These are phyloP conservation scores for Irpex sp. DNA, from an alignment of 1,284 basidiomycete species.

Conservation along the genomic window DNA sequence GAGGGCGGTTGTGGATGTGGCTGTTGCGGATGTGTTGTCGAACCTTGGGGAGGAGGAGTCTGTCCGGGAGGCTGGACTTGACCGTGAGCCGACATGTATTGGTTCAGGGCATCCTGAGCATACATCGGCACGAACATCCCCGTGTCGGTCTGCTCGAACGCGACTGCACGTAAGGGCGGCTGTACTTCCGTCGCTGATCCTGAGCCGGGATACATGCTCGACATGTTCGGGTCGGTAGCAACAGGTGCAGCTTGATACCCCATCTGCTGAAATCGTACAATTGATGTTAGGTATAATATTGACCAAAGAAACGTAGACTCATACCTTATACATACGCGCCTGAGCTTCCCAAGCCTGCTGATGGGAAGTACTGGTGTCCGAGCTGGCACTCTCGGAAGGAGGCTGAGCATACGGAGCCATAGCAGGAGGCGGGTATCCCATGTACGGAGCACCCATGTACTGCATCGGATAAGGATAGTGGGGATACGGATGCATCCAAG, in stretches of 20 bases:
- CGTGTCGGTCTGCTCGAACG: constrained; percentile 70
- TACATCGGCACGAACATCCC: constrained; percentile 69
- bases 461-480: constrained; percentile 50
- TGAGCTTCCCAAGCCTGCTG: background rate
- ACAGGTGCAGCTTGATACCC: background rate
- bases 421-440: constrained; percentile 36
- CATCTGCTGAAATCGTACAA: background rate
- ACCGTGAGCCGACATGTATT: constrained; percentile 42
- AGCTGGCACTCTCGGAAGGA: constrained; percentile 3
- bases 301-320: too few relatives aligned
- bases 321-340: constrained; percentile 3
- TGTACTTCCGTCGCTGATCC: constrained; percentile 26
- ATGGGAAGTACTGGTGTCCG: background rate
- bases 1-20: background rate
- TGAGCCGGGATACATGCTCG: background rate
- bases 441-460: constrained; percentile 41
- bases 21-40: constrained; percentile 12
- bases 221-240: background rate
- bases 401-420: constrained; percentile 6
- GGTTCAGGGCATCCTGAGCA: constrained; percentile 60
- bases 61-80: constrained; percentile 11
- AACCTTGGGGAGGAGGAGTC: constrained; percentile 14
- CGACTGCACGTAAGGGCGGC: constrained; percentile 60
- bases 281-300: background rate
- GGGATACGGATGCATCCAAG: constrained; percentile 51